Base-by-base conservation (phyloP, 805 yeast genomes). In the baker's yeast (Saccharomyces cerevisiae) region DNA sequence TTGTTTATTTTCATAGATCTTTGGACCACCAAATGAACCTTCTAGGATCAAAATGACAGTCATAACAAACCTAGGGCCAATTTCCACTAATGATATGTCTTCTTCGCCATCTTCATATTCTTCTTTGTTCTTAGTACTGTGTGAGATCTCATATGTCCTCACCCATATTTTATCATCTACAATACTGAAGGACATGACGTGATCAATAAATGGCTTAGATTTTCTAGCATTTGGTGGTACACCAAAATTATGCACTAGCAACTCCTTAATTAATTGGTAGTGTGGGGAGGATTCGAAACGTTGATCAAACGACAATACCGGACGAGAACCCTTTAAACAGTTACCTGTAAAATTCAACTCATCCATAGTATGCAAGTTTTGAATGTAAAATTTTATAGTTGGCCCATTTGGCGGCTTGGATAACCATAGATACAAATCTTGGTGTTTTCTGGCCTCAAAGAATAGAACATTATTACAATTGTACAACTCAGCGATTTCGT, bases 351-450 rank as follows among this genome's bases (percentile, higher is more conserved):
- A 94, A 70, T 94, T 91, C 59, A 94, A 77, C 73, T 94, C 99
- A 67, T 91, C 96, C 77, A 90, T 82, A 32, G 98, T 94, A 72
- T 94, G 98, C 73, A 94, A 78, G 73, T 94, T 94, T 73, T 92
- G 97, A 56, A 94, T 80, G 69, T 86, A 94, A 71, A 94, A 92
- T 73, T 94, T 94, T 65, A 88, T 75, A 26, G 97, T 92, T 56
- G 99, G 99, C 1, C 99, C 99, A 70, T 94, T 92, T 47, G 99
- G 99, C 29, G 98, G 94, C 73, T 94, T 92, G 32, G 97, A 82
- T 59, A 94, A 71, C 96, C 97, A 94, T 71, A 94, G 72, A 71
- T 94, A 94, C 66, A 94, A 81, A 73, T 94, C 99, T 71, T 84
- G 87, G 73, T 92, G 97, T 73, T 94, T 94, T 75, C 98, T 85